Evolutionary conservation across 2,329 filamentous ascomycete genomes (phyloP), one percentile per base, ranked within the genome.

Genomic region (Fusarium siculi): DNA sequence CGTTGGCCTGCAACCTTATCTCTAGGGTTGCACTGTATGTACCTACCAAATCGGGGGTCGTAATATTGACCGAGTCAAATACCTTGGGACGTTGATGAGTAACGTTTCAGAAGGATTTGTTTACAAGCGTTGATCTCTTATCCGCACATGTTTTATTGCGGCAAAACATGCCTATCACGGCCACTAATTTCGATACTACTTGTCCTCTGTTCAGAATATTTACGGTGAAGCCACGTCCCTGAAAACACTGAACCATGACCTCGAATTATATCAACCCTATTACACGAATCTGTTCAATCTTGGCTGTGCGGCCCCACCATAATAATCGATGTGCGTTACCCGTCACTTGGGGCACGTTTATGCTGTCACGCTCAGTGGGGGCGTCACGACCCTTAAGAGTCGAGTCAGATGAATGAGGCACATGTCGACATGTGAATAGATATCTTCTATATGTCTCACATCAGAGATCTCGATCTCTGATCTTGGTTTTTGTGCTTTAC

Each of bases 381-480:
- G 62, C 53, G 67, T 71, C 68, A 71, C 67, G 52, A 42, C 68
- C 55, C 34, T 67, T 43, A 16, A 21, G 40, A 55, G 32, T 44
- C 49, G 55, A 25, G 69, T 70, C 70, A 73, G 70, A 70, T 73
- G 70, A 57, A 73, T 66, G 47, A 52, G 43, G 66, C 53, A 43
- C 66, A 73, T 65, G 70, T 63, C 44, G 46, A 57, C 63, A 74
- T 69, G 63, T 72, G 63, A 74, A 74, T 65, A 40, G 42, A 57
- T 47, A 43, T 50, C 11, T 47, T 43, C 40, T 71, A 69, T 69
- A 56, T 69, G 53, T 70, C 53, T 72, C 23, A 37, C 21, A 25
- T 58, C 30, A 25, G 37, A 28, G 60, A 72, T 70, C 70, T 66
- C 65, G 70, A 73, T 73, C 70, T 43, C 23, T 54, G 37, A 8